Conservation (phyloP, 164 flowering plant genomes). For the Warburgia ugandensis region DNA sequence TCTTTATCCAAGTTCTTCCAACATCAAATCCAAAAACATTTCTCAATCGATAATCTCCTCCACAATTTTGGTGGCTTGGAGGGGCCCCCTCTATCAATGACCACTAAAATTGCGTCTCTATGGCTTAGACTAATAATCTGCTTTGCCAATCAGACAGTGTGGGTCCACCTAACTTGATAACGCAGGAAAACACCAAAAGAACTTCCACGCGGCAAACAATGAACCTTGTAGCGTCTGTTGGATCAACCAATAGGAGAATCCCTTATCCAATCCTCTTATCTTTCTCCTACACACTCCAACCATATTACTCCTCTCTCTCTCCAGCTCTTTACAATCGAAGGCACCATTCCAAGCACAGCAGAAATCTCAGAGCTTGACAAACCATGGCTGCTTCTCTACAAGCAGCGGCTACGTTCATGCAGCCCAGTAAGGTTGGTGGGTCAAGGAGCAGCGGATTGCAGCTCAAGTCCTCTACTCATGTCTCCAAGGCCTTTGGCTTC, state of each 20-base stretch:
- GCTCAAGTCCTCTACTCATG: constrained; percentile 41
- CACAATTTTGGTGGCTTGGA: no score
- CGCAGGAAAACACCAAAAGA: background rate
- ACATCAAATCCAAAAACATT: no score
- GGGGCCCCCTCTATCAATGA: no score
- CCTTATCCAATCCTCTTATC: constrained; percentile 63
- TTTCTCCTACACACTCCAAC: constrained; percentile 20
- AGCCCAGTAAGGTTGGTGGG: constrained; percentile 55
- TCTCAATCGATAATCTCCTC: no score
- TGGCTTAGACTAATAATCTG: no score
- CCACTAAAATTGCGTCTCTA: no score
- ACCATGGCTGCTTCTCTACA: constrained; percentile 84
- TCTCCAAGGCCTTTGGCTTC: constrained; percentile 60
- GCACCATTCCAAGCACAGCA: background rate
- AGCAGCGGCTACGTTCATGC: constrained; percentile 83
- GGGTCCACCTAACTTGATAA: no score
- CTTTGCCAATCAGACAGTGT: no score
- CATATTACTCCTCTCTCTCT: constrained; percentile 7
- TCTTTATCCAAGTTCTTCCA: no score
- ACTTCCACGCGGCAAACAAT: constrained; percentile 21
- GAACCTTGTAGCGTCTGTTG: background rate
- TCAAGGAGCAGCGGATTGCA: constrained; percentile 22
- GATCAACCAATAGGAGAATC: constrained; percentile 26
- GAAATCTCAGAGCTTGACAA: background rate
- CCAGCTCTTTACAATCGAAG: background rate